Evolutionary conservation across 768 basidiomycete species (phyloP).

Genomic region (Saitozyma sp.): DNA sequence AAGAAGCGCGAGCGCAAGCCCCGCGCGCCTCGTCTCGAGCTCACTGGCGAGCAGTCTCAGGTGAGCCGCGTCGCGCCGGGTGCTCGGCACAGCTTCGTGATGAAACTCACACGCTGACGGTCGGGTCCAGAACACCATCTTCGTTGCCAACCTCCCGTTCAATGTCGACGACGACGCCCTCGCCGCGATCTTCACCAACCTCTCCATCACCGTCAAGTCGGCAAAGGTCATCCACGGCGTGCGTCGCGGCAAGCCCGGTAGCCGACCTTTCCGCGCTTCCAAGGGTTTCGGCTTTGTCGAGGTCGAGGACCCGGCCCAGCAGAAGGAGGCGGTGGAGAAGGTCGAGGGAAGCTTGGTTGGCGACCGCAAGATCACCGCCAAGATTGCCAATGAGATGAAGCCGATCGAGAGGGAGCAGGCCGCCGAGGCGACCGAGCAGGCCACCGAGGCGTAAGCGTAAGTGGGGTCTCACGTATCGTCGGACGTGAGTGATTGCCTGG

Average conservation of each 20-base stretch:
- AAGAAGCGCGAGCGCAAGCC: slow-evolving; percentile 37
- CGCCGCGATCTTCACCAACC: slow-evolving; percentile 77
- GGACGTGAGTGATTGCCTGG: neutral
- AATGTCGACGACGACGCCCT: slow-evolving; percentile 82
- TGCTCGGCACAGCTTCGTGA: neutral
- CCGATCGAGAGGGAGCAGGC: slow-evolving; percentile 50
- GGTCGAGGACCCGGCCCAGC: slow-evolving; percentile 81
- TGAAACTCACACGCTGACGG: neutral
- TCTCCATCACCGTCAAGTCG: slow-evolving; percentile 74
- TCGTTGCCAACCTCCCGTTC: slow-evolving; percentile 98
- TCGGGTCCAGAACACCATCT: slow-evolving; percentile 60
- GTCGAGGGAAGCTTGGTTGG: slow-evolving; percentile 85
- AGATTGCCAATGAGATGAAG: slow-evolving; percentile 85
- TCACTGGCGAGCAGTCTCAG: slow-evolving; percentile 44
- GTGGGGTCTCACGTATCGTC: neutral
- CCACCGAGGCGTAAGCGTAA: neutral
- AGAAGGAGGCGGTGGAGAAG: slow-evolving; percentile 83
- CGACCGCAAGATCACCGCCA: slow-evolving; percentile 84
- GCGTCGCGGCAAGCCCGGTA: slow-evolving; percentile 54
- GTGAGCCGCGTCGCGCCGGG: slow-evolving; percentile 32
- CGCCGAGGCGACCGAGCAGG: slow-evolving; percentile 20
- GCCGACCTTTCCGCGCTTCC: slow-evolving; percentile 76
- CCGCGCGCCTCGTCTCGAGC: slow-evolving; percentile 22
- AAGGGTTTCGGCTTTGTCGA: slow-evolving; percentile 99
- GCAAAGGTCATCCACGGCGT: slow-evolving; percentile 72